Evolutionary conservation across 164 flowering plant species (phyloP), one percentile per base, ranked within the genome.

Genomic region (Tinospora cordifolia): DNA sequence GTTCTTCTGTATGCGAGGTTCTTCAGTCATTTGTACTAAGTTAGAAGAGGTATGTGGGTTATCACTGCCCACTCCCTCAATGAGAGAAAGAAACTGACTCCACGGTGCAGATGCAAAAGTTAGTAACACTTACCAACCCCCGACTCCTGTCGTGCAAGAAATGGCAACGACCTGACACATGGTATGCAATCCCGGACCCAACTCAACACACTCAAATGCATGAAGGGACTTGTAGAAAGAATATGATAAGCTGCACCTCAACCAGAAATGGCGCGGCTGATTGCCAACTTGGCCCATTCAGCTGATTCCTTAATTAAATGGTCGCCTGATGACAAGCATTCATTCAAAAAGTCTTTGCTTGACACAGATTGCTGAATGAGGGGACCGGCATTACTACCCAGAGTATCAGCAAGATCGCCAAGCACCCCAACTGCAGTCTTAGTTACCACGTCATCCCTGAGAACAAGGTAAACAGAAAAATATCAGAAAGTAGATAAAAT

Each of bases 361-460:
- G 90, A 86, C 58, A 80, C 75, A 65, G 91, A 88, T 63, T 85
- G 86, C 76, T 83, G 88, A 76, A 90, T 83, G 73, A 90, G 74
- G 62, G 88, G 75, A 75, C 87, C 85, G 14, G 89, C 94, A 76
- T 81, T 81, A 74, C 81, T 78, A 74, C 90, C 90, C 68, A 88
- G 82, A 21, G 90, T 90, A 77, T 90, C 95, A 6, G 90, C 92
- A 26, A 90, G 77, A 82, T 90, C 95, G 60, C 92, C 95, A 27
- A 90, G 83, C 24, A 88, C 88, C 9, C 92, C 92, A 72, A 90
- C 83, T 49, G 92, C 92, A 77, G 92, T 83, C 81, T 90, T 90
- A 79, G 81, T 87, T 68, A 87, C 89, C 74, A 80, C 77, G 72
- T 90, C 92, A 75, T 88, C 92, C 95, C 95, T 90, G 76, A 64